Percentiles rank a stretch among this genome's conserved stretches.
Evolutionary conservation across 2,329 filamentous ascomycete genomes (phyloP).

Genomic region (Talaromyces sp.): DNA sequence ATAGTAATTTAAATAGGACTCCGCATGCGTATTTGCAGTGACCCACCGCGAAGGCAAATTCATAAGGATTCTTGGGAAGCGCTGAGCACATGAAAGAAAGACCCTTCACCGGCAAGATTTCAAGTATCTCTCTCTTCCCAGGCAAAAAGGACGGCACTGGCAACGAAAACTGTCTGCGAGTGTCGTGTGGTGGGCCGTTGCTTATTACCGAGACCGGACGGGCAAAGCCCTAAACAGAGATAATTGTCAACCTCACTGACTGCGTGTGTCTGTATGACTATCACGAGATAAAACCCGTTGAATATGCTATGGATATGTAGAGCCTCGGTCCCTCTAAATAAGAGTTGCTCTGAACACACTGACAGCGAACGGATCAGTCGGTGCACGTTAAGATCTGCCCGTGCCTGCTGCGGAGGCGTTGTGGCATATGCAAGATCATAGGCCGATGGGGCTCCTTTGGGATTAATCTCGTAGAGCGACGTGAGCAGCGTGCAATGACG

Average conservation of each 20-base stretch:
- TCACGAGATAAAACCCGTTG: not conserved
- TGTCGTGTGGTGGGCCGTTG: not conserved
- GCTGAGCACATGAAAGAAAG: not conserved
- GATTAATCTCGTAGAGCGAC: not conserved
- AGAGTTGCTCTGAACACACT: not conserved
- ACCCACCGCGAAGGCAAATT: not conserved
- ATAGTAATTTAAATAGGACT: too few species aligned
- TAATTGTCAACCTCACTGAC: not conserved
- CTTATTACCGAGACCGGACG: not conserved
- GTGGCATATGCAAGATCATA: not conserved
- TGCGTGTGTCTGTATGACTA: not conserved
- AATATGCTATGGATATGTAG: not conserved
- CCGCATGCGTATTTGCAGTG: not conserved
- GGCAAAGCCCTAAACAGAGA: not conserved
- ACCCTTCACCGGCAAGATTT: not conserved
- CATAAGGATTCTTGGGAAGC: not conserved
- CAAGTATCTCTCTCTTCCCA: not conserved
- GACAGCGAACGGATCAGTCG: not conserved
- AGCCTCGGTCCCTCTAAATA: not conserved
- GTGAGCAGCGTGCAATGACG: not conserved
- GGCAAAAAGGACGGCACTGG: not conserved
- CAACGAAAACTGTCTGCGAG: not conserved
- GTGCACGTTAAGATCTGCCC: not conserved
- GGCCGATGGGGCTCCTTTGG: not conserved
- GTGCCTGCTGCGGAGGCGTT: too few species aligned